A percentile compares a stretch with the other conserved stretches of the same genome.
Evolutionary conservation across 805 yeast genomes (phyloP).

Genomic region (Yarrowia sp.): DNA sequence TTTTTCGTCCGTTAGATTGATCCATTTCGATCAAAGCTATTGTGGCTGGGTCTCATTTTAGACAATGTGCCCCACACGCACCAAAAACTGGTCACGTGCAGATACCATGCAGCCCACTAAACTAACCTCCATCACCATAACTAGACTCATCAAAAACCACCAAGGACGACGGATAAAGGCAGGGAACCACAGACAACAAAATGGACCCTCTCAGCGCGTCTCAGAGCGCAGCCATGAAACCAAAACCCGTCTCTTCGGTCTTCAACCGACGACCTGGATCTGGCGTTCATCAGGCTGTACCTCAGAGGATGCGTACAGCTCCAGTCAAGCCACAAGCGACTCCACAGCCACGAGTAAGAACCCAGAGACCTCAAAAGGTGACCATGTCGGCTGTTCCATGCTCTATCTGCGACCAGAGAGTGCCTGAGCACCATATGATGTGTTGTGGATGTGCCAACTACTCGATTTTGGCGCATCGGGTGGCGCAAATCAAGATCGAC

Average conservation of each 20-base stretch:
- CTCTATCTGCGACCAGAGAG: constrained; percentile 9
- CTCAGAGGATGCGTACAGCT: constrained; percentile 1
- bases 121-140: constrained; percentile 16
- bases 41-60: neutral
- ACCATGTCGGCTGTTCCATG: neutral
- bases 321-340: neutral
- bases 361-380: neutral
- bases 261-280: constrained; percentile 11
- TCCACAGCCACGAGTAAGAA: neutral
- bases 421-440: constrained; percentile 19
- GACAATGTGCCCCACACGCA: constrained; percentile 6
- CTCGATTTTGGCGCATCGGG: constrained; percentile 13
- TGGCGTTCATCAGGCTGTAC: constrained; percentile 7
- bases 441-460: constrained; percentile 22
- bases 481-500: constrained; percentile 23
- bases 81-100: constrained; percentile 14
- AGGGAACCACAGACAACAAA: neutral
- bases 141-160: neutral
- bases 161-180: neutral
- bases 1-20: neutral
- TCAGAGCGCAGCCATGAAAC: constrained; percentile 20
- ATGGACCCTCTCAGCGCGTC: constrained; percentile 25
- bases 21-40: too few relatives aligned
- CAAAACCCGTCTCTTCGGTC: constrained; percentile 25
- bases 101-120: constrained; percentile 16